Conservation (phyloP, 257 asterid species). For the Solanum ossicruentum region DNA sequence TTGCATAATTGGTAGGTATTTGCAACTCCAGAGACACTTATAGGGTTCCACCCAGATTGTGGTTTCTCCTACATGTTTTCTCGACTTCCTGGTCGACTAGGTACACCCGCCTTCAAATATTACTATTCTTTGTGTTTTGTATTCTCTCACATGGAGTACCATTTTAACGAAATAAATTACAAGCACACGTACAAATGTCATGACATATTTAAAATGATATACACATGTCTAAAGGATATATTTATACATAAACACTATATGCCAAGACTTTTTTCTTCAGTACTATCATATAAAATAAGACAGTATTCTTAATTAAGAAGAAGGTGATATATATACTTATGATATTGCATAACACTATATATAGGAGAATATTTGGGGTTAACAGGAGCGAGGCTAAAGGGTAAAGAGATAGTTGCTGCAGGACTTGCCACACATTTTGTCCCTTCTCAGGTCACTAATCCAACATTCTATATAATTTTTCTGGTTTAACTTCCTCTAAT, state of each 20-base stretch:
- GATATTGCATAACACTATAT: not conserved
- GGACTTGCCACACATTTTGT: not conserved
- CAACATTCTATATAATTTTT: not conserved
- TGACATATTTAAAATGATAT: too few relatives aligned
- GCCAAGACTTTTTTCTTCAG: too few relatives aligned
- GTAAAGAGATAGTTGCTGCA: not conserved
- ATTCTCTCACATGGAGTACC: too few relatives aligned
- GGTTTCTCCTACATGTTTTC: conserved; percentile 76
- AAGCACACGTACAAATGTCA: too few relatives aligned
- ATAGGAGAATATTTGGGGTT: not conserved
- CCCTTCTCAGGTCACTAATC: not conserved
- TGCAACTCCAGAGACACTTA: conserved; percentile 83
- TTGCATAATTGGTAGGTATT: conserved; percentile 26
- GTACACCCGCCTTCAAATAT: not conserved
- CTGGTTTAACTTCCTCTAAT: not conserved
- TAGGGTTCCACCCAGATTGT: conserved; percentile 88
- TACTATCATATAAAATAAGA: too few relatives aligned
- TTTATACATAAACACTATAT: too few relatives aligned
- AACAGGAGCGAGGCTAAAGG: not conserved
- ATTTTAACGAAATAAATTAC: too few relatives aligned
- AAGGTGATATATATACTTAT: too few relatives aligned
- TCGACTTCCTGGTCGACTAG: conserved; percentile 62
- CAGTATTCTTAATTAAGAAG: too few relatives aligned
- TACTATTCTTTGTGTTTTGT: too few relatives aligned
- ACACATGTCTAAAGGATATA: too few relatives aligned